These are phyloP conservation scores for Trichoderma koningiopsis DNA, from an alignment of 2,329 filamentous ascomycete genomes.

Conservation along the genomic window DNA sequence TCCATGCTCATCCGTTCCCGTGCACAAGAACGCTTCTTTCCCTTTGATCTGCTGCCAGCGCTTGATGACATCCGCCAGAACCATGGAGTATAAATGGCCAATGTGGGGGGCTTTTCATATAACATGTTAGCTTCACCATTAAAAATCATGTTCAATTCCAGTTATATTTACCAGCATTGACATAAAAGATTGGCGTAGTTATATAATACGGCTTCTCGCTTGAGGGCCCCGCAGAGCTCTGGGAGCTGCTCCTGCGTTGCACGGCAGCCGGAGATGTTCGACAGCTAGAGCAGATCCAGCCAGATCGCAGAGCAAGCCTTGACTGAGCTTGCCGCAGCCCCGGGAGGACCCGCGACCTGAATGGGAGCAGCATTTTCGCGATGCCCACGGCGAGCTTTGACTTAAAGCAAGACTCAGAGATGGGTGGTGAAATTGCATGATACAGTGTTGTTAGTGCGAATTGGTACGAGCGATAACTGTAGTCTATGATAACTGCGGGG, in stretches of 20 bases:
- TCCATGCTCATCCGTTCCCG: conserved; percentile 95
- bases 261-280: conserved; percentile 30
- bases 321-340: conserved; percentile 32
- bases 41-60: conserved; percentile 83
- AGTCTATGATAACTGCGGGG: conserved; percentile 18
- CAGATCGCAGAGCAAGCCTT: conserved; percentile 26
- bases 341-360: conserved; percentile 34
- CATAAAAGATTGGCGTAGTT: conserved; percentile 97
- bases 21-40: conserved; percentile 71
- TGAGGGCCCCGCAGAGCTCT: conserved; percentile 29
- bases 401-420: neutral
- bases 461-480: conserved; percentile 26
- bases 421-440: conserved; percentile 14
- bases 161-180: conserved; percentile 75
- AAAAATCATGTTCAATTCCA: neutral
- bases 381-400: neutral
- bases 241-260: conserved; percentile 40
- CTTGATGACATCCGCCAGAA: conserved; percentile 88
- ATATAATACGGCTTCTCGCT: conserved; percentile 83
- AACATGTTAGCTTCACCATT: neutral
- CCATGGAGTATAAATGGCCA: conserved; percentile 91
- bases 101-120: conserved; percentile 75
- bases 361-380: conserved; percentile 37
- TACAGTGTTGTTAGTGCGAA: conserved; percentile 29
- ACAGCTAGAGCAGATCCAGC: conserved; percentile 38